Evolutionary conservation across 2,329 filamentous ascomycete species (phyloP), one percentile per base, ranked within the genome.

Genomic region (Cercospora beticola): DNA sequence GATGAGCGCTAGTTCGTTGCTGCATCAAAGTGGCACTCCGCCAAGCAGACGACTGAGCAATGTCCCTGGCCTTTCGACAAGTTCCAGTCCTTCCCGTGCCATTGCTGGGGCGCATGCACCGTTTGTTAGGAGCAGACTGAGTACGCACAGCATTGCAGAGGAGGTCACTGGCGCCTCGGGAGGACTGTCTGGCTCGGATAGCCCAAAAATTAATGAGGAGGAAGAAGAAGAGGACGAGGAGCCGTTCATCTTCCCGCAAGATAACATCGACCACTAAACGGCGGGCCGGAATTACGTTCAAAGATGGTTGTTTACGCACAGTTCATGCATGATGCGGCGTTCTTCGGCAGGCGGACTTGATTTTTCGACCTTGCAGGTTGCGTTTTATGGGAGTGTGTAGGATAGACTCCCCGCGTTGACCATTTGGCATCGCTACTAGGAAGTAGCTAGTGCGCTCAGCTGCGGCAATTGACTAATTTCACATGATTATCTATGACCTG

Each of bases 101-200:
- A 76, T 97, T 0, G 62, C 62, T 36, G 62, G 62, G 9, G 93
- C 94, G 1, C 94, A 98, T 76, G 97, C 93, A 0, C 95, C 95
- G 4, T 93, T 94, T 10, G 93, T 98, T 30, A 94, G 94, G 21
- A 97, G 94, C 7, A 88, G 95, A n/a, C 83, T 99, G 23, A 97
- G 93, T 76, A 93, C 95, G 71, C 94, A 96, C 76, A 95, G 92
- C 62, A 92, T 95, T 69, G 89, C 89, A 54, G 90, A 92, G 77
- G 73, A 72, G 78, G 75, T 68, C 77, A 71, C 71, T 74, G 76
- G 68, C 73, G 78, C 63, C 73, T 73, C 70, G 12, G 68, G 70
- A 28, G 71, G 64, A 7, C 70, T 71, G 5, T 69, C 73, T 21
- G 74, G 70, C 4, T 71, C 69, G 7, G 70, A 71, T 18, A 74